Evolutionary conservation across 225 moss, liverwort and hornwort genomes (phyloP).

Genomic region (Marchantia polymorpha): DNA sequence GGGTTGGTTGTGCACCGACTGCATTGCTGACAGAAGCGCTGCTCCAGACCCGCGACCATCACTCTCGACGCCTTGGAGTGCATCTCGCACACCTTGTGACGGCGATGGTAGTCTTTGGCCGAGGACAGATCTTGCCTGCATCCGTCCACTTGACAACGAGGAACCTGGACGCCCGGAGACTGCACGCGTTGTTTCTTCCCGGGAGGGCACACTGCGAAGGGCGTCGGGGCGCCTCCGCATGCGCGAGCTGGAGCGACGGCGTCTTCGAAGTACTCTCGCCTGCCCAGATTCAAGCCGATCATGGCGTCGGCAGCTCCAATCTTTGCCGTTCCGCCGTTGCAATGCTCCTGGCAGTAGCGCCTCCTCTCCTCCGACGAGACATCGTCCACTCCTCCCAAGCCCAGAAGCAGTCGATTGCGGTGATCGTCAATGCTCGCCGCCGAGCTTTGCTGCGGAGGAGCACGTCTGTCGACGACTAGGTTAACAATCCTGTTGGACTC

Average conservation of each 20-base stretch:
- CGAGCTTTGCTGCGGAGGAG: conserved; percentile 17
- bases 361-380: conserved; percentile 37
- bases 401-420: conserved; percentile 35
- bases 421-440: conserved; percentile 34
- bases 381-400: conserved; percentile 31
- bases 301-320: conserved; percentile 52
- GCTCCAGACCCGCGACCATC: conserved; percentile 63
- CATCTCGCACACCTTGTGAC: conserved; percentile 92
- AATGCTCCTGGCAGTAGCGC: conserved; percentile 22
- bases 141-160: conserved; percentile 87
- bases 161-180: conserved; percentile 58
- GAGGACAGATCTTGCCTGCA: conserved; percentile 84
- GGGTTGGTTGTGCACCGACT: conserved; percentile 40
- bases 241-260: conserved; percentile 33
- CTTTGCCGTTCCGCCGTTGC: conserved; percentile 38
- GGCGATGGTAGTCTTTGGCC: conserved; percentile 86
- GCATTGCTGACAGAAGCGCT: conserved; percentile 98
- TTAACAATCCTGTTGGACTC: conserved; percentile 24
- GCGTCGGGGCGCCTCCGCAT: conserved; percentile 21
- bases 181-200: conserved; percentile 78
- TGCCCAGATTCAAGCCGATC: conserved; percentile 77
- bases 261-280: conserved; percentile 84
- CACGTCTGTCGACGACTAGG: conserved; percentile 29
- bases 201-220: conserved; percentile 50
- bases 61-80: conserved; percentile 86